Conservation (phyloP, 192 early-diverging fungal species). For the Backusella tarrabulga region DNA sequence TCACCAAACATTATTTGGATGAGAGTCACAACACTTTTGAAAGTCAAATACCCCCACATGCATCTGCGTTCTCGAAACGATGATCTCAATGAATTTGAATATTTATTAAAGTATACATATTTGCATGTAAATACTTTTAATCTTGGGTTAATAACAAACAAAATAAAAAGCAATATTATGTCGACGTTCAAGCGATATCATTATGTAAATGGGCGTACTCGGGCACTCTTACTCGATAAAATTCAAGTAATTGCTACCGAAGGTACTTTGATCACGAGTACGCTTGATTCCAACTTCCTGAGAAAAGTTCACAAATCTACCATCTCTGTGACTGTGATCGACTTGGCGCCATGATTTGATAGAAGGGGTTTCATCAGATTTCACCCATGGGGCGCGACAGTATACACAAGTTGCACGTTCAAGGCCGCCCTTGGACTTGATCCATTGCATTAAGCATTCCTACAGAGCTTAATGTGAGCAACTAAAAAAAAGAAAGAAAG, state of each 20-base stretch:
- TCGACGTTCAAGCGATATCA: too few relatives aligned
- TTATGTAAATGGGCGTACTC: too few relatives aligned
- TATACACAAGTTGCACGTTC: conserved; percentile 22
- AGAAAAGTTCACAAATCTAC: conserved; percentile 16
- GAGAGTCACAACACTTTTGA: background rate
- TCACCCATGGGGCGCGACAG: conserved; percentile 19
- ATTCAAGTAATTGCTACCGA: background rate
- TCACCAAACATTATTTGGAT: background rate
- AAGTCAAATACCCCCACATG: background rate
- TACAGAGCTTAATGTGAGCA: background rate
- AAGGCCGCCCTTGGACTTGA: background rate
- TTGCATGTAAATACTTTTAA: background rate
- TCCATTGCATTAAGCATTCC: conserved; percentile 19
- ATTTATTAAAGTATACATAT: background rate
- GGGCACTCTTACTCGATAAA: background rate
- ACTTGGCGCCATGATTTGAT: background rate
- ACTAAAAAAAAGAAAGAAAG: background rate
- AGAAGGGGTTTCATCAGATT: too few relatives aligned
- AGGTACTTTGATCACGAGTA: conserved; percentile 11
- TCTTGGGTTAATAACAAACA: background rate
- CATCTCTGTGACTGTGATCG: background rate
- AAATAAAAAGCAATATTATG: too few relatives aligned
- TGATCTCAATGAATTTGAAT: background rate
- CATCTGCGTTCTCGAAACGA: background rate
- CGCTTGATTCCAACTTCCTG: background rate